phyloP scores from a whole-genome alignment of 75 land plant species.

The Gnetum montanum region DNA sequence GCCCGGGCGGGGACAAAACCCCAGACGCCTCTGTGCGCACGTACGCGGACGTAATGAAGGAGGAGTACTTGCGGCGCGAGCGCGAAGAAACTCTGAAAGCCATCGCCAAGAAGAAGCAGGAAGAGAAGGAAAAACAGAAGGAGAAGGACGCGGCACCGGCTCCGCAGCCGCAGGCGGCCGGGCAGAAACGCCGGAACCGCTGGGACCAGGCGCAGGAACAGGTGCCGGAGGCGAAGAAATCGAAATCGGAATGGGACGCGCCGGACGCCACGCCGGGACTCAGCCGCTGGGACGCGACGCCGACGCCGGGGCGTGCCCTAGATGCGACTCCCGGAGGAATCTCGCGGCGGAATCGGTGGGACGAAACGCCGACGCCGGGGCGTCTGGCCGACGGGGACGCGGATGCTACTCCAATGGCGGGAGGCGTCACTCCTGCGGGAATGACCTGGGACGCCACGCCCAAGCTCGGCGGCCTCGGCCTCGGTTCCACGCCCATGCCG shows the following conservation, averaged over 20 bases:
- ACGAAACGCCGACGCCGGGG: slow-evolving; percentile 93
- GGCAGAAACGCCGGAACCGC: slow-evolving; percentile 81
- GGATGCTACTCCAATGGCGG: slow-evolving; percentile 62
- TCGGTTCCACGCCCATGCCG: no score
- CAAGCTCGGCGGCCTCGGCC: slow-evolving; percentile 59
- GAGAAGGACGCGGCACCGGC: slow-evolving; percentile 18
- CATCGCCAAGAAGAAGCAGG: slow-evolving; percentile 79
- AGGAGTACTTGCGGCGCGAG: slow-evolving; percentile 59
- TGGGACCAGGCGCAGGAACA: slow-evolving; percentile 75
- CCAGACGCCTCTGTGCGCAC: slow-evolving; percentile 77
- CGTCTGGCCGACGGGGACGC: slow-evolving; percentile 66
- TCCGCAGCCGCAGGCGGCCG: slow-evolving; percentile 14
- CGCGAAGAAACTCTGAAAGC: slow-evolving; percentile 63
- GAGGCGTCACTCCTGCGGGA: slow-evolving; percentile 94
- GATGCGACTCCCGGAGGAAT: slow-evolving; percentile 74
- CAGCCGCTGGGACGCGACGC: slow-evolving; percentile 93
- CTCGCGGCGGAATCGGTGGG: slow-evolving; percentile 83
- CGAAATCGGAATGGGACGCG: slow-evolving; percentile 76
- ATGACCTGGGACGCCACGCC: slow-evolving; percentile 99
- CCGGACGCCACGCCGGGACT: slow-evolving; percentile 90
- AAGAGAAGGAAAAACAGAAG: slow-evolving; percentile 42
- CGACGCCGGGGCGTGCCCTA: slow-evolving; percentile 78
- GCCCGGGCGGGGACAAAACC: slow-evolving; percentile 68
- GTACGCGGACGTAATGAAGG: slow-evolving; percentile 86
- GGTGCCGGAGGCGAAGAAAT: slow-evolving; percentile 47